Evolutionary conservation across 129 eudicot species (phyloP).

Genomic region (Pseudognaphalium luteoalbum): DNA sequence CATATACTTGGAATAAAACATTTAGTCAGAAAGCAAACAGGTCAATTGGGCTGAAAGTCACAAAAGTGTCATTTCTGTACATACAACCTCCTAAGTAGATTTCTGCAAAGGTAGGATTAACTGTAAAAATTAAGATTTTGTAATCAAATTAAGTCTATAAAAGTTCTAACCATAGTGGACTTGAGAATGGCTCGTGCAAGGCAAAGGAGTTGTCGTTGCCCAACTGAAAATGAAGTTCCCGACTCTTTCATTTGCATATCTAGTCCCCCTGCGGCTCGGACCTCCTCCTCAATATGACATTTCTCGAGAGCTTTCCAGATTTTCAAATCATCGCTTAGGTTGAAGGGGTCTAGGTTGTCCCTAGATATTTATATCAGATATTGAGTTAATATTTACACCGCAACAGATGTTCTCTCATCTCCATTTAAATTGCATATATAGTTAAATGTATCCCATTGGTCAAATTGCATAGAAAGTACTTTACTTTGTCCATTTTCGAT

Average conservation of each 20-base stretch:
- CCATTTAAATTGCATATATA: background rate
- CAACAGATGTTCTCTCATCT: background rate
- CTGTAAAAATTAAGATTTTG: too few species aligned
- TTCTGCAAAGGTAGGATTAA: too few species aligned
- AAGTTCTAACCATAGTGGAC: constrained; percentile 62
- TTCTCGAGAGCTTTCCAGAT: constrained; percentile 79
- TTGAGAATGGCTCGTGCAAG: constrained; percentile 95
- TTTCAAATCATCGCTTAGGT: constrained; percentile 46
- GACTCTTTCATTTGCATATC: constrained; percentile 69
- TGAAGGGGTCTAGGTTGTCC: constrained; percentile 82
- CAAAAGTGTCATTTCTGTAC: background rate
- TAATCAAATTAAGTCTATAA: background rate
- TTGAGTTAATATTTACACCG: constrained; percentile 10
- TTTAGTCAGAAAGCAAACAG: background rate
- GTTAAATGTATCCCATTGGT: background rate
- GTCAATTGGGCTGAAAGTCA: background rate
- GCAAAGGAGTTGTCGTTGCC: constrained; percentile 94
- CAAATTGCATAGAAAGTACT: background rate
- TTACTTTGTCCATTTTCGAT: background rate
- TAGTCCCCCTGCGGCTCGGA: constrained; percentile 76
- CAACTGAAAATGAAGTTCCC: constrained; percentile 85
- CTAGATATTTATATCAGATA: constrained; percentile 36
- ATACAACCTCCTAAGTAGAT: background rate
- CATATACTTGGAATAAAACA: background rate
- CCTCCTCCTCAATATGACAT: constrained; percentile 71